A percentile compares a stretch with the other conserved stretches of the same genome.
These are phyloP conservation scores for Mallotus nudiflorus DNA, from an alignment of 345 rosid genomes.

Conservation along the genomic window DNA sequence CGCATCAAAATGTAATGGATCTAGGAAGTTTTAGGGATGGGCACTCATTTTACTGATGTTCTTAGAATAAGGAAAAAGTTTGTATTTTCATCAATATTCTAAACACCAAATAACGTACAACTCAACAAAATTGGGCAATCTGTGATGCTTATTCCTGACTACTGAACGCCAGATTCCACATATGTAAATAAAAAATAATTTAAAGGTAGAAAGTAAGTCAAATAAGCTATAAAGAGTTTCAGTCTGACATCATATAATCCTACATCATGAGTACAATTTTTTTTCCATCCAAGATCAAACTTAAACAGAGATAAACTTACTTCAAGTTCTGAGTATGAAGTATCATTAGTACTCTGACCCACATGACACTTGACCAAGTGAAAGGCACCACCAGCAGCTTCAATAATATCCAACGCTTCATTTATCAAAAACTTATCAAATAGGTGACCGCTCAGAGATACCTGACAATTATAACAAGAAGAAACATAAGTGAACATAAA, in stretches of 20 bases:
- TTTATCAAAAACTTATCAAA: constrained; percentile 90
- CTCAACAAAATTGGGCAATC: background rate
- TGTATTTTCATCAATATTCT: background rate
- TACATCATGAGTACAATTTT: background rate
- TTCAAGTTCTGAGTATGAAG: constrained; percentile 87
- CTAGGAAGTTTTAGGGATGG: background rate
- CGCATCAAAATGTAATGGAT: background rate
- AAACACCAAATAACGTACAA: background rate
- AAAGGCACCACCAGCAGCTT: constrained; percentile 85
- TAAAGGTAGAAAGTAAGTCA: background rate
- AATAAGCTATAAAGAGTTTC: background rate
- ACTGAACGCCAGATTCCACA: background rate
- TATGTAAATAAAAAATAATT: background rate
- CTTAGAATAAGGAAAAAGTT: background rate
- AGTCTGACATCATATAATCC: background rate
- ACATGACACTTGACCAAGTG: constrained; percentile 83
- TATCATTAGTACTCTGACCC: constrained; percentile 68
- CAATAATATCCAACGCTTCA: constrained; percentile 92
- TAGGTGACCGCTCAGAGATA: constrained; percentile 87
- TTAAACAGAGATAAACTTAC: constrained; percentile 42
- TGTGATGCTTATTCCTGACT: constrained; percentile 6
- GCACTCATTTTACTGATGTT: background rate
- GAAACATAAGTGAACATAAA: constrained; percentile 21
- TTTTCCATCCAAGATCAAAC: constrained; percentile 2
- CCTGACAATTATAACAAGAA: constrained; percentile 49